Percentiles rank a stretch among this genome's conserved stretches.
phyloP scores from a whole-genome alignment of 2,329 filamentous ascomycete genomes.

The Pseudonectria foliicola region DNA sequence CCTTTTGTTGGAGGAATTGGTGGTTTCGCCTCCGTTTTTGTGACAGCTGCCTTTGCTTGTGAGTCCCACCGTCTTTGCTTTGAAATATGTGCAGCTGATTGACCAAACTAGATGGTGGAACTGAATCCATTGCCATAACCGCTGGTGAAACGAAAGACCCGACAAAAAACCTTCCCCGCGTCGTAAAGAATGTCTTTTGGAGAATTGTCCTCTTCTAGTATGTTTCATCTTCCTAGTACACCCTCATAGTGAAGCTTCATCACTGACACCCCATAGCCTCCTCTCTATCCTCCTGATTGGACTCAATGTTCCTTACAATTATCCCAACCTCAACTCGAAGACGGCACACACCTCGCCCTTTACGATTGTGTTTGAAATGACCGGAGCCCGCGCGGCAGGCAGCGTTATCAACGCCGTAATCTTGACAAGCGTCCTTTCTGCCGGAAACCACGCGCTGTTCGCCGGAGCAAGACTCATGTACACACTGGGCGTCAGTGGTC shows the following conservation, averaged over 20 bases:
- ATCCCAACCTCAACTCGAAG: conserved; percentile 26
- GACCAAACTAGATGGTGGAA: conserved; percentile 35
- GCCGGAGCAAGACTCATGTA: conserved; percentile 28
- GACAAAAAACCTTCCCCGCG: conserved; percentile 51
- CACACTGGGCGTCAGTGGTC: conserved; percentile 32
- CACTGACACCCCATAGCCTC: conserved; percentile 20
- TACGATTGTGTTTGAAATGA: conserved; percentile 54
- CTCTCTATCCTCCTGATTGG: conserved; percentile 40
- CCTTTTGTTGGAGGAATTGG: conserved; percentile 60
- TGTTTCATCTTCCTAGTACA: background rate
- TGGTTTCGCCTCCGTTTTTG: conserved; percentile 54
- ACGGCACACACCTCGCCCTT: conserved; percentile 30
- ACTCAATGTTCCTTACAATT: conserved; percentile 51
- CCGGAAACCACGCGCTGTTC: conserved; percentile 31
- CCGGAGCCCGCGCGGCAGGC: conserved; percentile 43
- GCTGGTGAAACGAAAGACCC: conserved; percentile 60
- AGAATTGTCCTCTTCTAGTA: conserved; percentile 48
- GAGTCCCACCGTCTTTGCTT: conserved; percentile 18
- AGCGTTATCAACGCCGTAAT: conserved; percentile 55
- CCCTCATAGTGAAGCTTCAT: background rate
- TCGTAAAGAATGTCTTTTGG: conserved; percentile 61
- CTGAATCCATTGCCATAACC: conserved; percentile 59
- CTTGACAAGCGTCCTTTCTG: conserved; percentile 30
- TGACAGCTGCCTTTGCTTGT: conserved; percentile 50
- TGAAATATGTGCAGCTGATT: background rate